These are phyloP conservation scores for Aspergillus latus DNA, from an alignment of 2,329 filamentous ascomycete genomes.

Conservation along the genomic window DNA sequence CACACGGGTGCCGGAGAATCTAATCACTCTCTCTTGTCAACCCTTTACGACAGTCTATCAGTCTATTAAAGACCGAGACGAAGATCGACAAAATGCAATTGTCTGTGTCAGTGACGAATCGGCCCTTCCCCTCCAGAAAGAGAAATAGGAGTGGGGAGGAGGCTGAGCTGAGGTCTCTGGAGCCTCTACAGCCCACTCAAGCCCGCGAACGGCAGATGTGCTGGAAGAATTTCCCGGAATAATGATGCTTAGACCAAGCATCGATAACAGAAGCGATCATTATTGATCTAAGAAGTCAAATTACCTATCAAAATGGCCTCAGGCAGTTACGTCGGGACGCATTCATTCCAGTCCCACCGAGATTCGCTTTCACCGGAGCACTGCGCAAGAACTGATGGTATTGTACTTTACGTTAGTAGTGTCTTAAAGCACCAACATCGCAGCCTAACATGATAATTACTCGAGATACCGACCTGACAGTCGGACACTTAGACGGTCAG, in stretches of 20 bases:
- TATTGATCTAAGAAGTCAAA: slow-evolving; percentile 1
- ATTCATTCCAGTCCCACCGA: neutral
- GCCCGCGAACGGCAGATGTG: neutral
- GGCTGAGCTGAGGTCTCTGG: too few species aligned
- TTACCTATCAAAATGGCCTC: slow-evolving; percentile 10
- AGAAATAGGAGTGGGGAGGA: too few species aligned
- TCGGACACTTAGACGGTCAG: neutral
- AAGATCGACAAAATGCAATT: too few species aligned
- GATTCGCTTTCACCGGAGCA: neutral
- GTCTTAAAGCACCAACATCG: too few species aligned
- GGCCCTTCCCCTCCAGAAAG: too few species aligned
- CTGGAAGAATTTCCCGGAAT: neutral
- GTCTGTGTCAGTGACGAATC: too few species aligned
- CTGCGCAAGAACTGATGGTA: too few species aligned
- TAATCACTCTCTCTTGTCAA: neutral
- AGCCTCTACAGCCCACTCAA: neutral
- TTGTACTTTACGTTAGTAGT: too few species aligned
- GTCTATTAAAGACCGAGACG: too few species aligned
- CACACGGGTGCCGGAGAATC: too few species aligned
- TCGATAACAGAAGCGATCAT: neutral
- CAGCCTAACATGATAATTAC: neutral
- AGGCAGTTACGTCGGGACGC: neutral
- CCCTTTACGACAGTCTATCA: too few species aligned
- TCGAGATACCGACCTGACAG: too few species aligned
- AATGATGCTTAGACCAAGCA: neutral